phyloP scores from a whole-genome alignment of 1,284 basidiomycete species.

The Chiua sp. region DNA sequence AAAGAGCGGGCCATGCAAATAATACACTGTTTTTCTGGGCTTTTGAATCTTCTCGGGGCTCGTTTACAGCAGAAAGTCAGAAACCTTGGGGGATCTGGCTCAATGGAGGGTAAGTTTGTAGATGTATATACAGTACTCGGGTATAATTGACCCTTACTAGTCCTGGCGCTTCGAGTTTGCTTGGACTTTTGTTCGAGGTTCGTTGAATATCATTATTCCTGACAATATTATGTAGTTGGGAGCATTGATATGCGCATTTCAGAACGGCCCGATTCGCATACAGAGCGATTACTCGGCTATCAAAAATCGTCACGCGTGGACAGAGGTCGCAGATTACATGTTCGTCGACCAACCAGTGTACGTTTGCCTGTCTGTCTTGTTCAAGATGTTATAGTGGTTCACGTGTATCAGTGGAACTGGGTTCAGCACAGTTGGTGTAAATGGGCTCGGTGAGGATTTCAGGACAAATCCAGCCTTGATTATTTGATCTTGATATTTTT shows the following conservation, averaged over 20 bases:
- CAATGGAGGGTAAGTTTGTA: slow-evolving; percentile 63
- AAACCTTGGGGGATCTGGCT: slow-evolving; percentile 79
- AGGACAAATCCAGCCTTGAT: slow-evolving; percentile 22
- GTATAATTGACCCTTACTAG: slow-evolving; percentile 36
- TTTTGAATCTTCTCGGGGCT: slow-evolving; percentile 65
- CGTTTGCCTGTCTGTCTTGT: slow-evolving; percentile 19
- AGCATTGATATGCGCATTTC: background rate
- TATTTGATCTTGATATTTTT: background rate
- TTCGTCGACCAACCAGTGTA: slow-evolving; percentile 78
- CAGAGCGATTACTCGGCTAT: slow-evolving; percentile 51
- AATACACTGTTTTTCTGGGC: slow-evolving; percentile 69
- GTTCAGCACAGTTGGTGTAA: slow-evolving; percentile 64
- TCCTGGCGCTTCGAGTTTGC: slow-evolving; percentile 71
- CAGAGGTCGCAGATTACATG: slow-evolving; percentile 67
- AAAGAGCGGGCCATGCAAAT: slow-evolving; percentile 66
- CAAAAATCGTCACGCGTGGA: slow-evolving; percentile 61
- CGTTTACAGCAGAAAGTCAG: slow-evolving; percentile 50
- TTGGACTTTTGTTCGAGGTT: slow-evolving; percentile 68
- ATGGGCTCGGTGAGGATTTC: slow-evolving; percentile 54
- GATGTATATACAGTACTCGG: background rate
- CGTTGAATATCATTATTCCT: slow-evolving; percentile 11
- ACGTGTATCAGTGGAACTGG: slow-evolving; percentile 56
- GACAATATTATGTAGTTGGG: background rate
- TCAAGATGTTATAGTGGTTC: slow-evolving; percentile 2
- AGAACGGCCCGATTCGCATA: slow-evolving; percentile 74